These are phyloP conservation scores for Fusarium mexicanum DNA, from an alignment of 2,329 filamentous ascomycete species.

Conservation along the genomic window DNA sequence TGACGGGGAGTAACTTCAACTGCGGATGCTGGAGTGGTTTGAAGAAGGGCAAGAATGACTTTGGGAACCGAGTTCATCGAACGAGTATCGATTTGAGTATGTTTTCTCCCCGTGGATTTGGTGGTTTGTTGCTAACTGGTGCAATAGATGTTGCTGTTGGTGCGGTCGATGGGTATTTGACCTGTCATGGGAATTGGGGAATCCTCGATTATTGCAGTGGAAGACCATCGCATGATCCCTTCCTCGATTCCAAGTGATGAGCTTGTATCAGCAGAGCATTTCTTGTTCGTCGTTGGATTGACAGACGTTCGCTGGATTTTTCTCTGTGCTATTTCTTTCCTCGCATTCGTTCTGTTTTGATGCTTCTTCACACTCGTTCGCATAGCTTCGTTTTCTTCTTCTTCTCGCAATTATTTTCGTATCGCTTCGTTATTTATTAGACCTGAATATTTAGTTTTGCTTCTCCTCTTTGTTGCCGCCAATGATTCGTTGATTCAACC, in stretches of 20 bases:
- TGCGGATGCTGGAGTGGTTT: slow-evolving; percentile 19
- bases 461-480: slow-evolving; percentile 44
- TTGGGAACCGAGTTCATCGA: neutral
- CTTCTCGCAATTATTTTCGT: neutral
- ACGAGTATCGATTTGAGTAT: slow-evolving; percentile 22
- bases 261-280: too few species aligned
- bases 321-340: too few species aligned
- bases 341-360: neutral
- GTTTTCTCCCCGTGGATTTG: neutral
- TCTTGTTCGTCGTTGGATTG: neutral
- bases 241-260: neutral
- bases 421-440: neutral
- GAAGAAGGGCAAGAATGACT: neutral
- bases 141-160: slow-evolving; percentile 15
- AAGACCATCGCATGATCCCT: slow-evolving; percentile 3
- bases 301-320: neutral
- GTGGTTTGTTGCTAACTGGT: neutral
- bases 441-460: slow-evolving; percentile 14
- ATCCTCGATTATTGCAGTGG: slow-evolving; percentile 18
- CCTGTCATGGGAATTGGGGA: slow-evolving; percentile 14
- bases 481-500: slow-evolving; percentile 50
- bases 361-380: slow-evolving; percentile 8
- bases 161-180: slow-evolving; percentile 23
- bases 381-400: neutral
- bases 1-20: neutral